Evolutionary conservation across 805 yeast species (phyloP).

Genomic region (Metschnikowia santaceciliae): DNA sequence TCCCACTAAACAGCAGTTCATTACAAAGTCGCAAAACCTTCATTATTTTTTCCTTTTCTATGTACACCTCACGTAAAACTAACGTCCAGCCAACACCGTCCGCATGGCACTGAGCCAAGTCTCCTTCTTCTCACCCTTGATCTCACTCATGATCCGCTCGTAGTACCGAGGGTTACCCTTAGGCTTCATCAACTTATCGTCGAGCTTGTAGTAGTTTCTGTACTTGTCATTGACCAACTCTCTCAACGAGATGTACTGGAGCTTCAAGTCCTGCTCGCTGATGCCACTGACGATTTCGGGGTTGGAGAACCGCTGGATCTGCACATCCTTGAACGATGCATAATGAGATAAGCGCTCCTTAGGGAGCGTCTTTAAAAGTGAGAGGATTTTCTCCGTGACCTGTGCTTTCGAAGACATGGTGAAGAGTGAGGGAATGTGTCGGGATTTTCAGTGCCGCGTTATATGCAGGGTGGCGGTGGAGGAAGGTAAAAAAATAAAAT

Average conservation of each 20-base stretch:
- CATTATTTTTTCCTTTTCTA: no score
- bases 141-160: conserved; percentile 62
- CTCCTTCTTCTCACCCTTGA: conserved; percentile 69
- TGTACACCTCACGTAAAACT: conserved; percentile 8
- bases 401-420: conserved; percentile 31
- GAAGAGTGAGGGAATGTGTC: not conserved
- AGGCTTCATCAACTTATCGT: conserved; percentile 68
- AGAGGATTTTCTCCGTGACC: conserved; percentile 54
- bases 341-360: conserved; percentile 64
- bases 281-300: conserved; percentile 33
- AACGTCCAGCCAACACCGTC: conserved; percentile 74
- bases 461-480: not conserved
- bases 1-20: no score
- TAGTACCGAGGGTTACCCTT: conserved; percentile 83
- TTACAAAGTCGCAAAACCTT: no score
- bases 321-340: conserved; percentile 66
- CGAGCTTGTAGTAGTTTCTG: conserved; percentile 57
- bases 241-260: conserved; percentile 58
- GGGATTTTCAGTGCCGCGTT: not conserved
- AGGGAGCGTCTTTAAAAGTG: conserved; percentile 59
- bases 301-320: conserved; percentile 43
- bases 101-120: conserved; percentile 60
- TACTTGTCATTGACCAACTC: conserved; percentile 58
- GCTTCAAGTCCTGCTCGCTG: conserved; percentile 49
- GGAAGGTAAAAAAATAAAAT: no score